Evolutionary conservation across 306 rosid species (phyloP).

Genomic region (Dalbergia cochinchinensis): DNA sequence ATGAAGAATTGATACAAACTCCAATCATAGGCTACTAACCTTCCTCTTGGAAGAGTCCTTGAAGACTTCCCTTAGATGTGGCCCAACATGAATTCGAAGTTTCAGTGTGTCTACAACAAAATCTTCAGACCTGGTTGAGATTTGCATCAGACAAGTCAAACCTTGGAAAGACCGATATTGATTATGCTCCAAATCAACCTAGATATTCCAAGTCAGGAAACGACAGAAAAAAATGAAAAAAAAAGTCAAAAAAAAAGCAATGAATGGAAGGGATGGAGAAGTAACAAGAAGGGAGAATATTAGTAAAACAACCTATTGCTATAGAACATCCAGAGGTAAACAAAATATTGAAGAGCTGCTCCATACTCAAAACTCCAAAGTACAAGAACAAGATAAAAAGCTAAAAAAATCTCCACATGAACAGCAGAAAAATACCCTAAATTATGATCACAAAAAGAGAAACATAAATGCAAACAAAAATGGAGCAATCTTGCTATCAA

Average conservation of each 20-base stretch:
- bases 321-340: conserved; percentile 2
- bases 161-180: conserved; percentile 98
- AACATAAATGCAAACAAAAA: conserved; percentile 28
- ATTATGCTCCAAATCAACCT: conserved; percentile 98
- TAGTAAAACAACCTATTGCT: conserved; percentile 11
- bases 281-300: background rate
- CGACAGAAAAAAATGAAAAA: background rate
- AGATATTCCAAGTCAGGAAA: conserved; percentile 33
- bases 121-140: conserved; percentile 93
- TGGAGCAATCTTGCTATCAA: background rate
- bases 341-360: background rate
- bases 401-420: background rate
- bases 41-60: conserved; percentile 92
- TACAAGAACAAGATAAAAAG: conserved; percentile 4
- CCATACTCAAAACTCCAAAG: background rate
- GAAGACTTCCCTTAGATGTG: conserved; percentile 87
- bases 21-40: conserved; percentile 54
- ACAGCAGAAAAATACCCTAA: background rate
- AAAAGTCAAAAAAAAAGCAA: conserved; percentile 35
- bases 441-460: conserved; percentile 29
- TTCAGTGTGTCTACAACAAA: conserved; percentile 89
- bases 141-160: conserved; percentile 96
- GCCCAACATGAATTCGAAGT: conserved; percentile 89
- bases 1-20: conserved; percentile 1
- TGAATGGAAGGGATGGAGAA: conserved; percentile 4